Evolutionary conservation across 2,329 filamentous ascomycete genomes (phyloP), one percentile per base, ranked within the genome.

Genomic region (Lizonia empirigonia): DNA sequence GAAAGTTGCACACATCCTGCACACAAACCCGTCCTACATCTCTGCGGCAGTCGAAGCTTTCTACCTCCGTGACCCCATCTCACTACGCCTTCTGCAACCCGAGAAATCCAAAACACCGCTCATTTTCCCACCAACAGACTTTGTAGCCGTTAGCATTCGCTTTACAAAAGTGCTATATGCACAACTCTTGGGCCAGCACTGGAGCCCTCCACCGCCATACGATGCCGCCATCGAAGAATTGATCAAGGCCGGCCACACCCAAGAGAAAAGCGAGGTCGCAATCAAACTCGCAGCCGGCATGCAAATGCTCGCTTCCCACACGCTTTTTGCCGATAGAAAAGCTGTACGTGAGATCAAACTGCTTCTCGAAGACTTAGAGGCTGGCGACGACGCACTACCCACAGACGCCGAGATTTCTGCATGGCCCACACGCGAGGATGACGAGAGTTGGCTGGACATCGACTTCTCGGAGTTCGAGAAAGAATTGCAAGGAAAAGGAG

Each of bases 161-260:
- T 97, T 97, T 70, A 96, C 91, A 4, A 91, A 87, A 69, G 87
- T 96, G 0, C 84, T 96, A 2, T 99, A 90, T 69, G 94, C 95
- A 5, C 94, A 99, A 69, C 76, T 99, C 7, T 88, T 87, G 53
- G 91, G 90, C 13, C 94, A 99, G 69, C 83, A 88, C 19, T 97
- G 97, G 62, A 76, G 77, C 40, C 77, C 85, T 1, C 80, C 89
- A 0, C 85, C 85, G 2, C 77, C 79, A 4, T 86, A 82, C 78
- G 71, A 74, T 4, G 72, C 69, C 2, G 77, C 76, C 7, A 60
- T 81, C 5, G 62, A 64, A 9, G 39, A 57, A 5, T 57, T 71
- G 3, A 20, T 56, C 5, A 48, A 63, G 23, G 46, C 77, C 73
- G 34, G 65, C 58, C 16, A 62, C 69, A 44, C 73, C 63, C 32